A percentile compares a stretch with the other conserved stretches of the same genome.
These are phyloP conservation scores for Trichophaea hybrida DNA, from an alignment of 2,329 filamentous ascomycete genomes.

Conservation along the genomic window DNA sequence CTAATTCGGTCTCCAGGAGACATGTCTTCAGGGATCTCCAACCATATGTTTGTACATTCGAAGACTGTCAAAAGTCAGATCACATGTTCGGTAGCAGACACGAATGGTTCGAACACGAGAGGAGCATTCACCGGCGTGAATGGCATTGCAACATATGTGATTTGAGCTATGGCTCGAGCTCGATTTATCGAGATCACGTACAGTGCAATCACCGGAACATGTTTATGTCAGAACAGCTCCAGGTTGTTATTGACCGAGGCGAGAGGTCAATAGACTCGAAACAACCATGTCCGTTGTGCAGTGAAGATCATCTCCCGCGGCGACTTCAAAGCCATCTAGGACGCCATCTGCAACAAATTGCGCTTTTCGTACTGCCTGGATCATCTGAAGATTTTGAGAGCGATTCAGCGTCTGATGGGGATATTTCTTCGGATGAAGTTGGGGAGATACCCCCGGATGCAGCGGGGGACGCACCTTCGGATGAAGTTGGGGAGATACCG, in stretches of 20 bases:
- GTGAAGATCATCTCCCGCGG: neutral
- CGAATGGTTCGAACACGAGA: slow-evolving; percentile 27
- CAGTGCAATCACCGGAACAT: slow-evolving; percentile 2
- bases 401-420: neutral
- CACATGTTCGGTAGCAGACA: slow-evolving; percentile 21
- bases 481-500: no score
- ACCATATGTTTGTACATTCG: slow-evolving; percentile 28
- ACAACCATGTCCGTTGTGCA: slow-evolving; percentile 12
- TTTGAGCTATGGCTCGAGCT: neutral
- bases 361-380: slow-evolving; percentile 13
- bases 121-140: slow-evolving; percentile 19
- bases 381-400: neutral
- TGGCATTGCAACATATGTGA: slow-evolving; percentile 20
- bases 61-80: slow-evolving; percentile 19
- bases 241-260: slow-evolving; percentile 7
- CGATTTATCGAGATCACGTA: slow-evolving; percentile 7
- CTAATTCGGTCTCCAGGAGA: neutral
- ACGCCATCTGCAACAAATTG: slow-evolving; percentile 18
- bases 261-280: slow-evolving; percentile 8
- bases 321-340: slow-evolving; percentile 14
- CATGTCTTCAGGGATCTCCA: slow-evolving; percentile 10
- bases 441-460: no score
- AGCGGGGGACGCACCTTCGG: no score
- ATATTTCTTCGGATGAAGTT: no score
- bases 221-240: slow-evolving; percentile 4